Conservation (phyloP, 2,329 filamentous ascomycete genomes). For the Akanthomyces dipterigenus region DNA sequence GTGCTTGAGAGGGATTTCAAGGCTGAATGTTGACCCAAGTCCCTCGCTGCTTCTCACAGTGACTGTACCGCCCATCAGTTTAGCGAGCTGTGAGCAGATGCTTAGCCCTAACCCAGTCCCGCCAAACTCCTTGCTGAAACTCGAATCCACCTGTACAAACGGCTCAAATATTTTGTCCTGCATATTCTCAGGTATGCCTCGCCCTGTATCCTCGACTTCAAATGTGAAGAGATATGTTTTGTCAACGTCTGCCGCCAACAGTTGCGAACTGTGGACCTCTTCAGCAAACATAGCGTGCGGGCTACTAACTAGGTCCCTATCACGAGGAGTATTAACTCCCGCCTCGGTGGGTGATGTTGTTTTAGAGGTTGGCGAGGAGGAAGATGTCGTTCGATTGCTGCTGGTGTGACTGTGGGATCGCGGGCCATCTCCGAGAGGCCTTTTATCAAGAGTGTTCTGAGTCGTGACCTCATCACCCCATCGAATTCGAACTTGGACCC, state of each 20-base stretch:
- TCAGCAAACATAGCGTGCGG: neutral
- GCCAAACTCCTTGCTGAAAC: constrained; percentile 82
- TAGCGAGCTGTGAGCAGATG: constrained; percentile 82
- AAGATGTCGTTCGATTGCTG: neutral
- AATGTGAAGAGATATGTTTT: constrained; percentile 75
- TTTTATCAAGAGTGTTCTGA: no score
- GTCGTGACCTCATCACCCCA: constrained; percentile 53
- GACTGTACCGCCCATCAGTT: constrained; percentile 75
- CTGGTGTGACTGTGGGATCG: neutral
- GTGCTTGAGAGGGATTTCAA: constrained; percentile 75
- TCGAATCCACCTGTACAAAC: constrained; percentile 87
- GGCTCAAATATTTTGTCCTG: constrained; percentile 86
- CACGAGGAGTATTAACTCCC: neutral
- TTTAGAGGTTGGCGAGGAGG: neutral
- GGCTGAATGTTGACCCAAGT: constrained; percentile 71
- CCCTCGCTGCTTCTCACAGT: constrained; percentile 64
- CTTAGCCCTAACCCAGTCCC: constrained; percentile 83
- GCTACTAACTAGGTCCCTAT: neutral
- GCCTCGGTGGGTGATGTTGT: neutral
- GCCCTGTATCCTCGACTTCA: constrained; percentile 81
- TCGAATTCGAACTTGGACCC: constrained; percentile 67
- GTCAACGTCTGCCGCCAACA: constrained; percentile 37
- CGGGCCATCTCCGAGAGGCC: neutral
- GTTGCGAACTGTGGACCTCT: neutral
- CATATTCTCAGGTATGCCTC: constrained; percentile 72